These are phyloP conservation scores for Microglena sp. DNA, from an alignment of 139 green algal genomes.

Conservation along the genomic window DNA sequence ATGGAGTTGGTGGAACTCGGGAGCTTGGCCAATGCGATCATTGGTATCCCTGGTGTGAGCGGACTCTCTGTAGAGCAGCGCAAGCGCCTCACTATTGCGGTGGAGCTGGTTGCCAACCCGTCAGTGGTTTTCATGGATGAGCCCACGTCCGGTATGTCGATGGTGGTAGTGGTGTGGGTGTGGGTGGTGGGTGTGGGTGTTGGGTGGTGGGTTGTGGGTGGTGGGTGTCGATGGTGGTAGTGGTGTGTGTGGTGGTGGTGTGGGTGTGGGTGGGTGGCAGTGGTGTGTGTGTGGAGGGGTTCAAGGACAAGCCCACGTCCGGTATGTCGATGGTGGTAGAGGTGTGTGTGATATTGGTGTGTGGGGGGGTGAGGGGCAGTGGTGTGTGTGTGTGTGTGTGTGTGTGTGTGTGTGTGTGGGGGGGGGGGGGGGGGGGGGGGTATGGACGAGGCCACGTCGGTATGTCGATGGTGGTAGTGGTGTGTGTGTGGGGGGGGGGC, in stretches of 20 bases:
- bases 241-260: too few species aligned
- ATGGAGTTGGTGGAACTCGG: slow-evolving; percentile 8
- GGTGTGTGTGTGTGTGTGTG: too few species aligned
- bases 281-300: too few species aligned
- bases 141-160: slow-evolving; percentile 18
- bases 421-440: too few species aligned
- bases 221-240: too few species aligned
- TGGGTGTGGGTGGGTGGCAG: too few species aligned
- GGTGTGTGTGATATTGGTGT: too few species aligned
- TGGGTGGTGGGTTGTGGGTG: too few species aligned
- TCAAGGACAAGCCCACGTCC: slow-evolving; percentile 44
- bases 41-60: slow-evolving; percentile 18
- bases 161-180: not conserved
- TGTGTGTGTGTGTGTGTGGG: too few species aligned
- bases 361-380: too few species aligned
- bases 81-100: slow-evolving; percentile 82
- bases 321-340: not conserved
- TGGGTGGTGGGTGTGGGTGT: too few species aligned
- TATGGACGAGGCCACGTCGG: slow-evolving; percentile 42
- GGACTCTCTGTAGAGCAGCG: slow-evolving; percentile 73
- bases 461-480: not conserved
- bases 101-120: slow-evolving; percentile 83
- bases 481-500: too few species aligned
- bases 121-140: slow-evolving; percentile 44
- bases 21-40: not conserved